Conservation (phyloP, 768 basidiomycete genomes). For the Kwoniella newhampshirensis region DNA sequence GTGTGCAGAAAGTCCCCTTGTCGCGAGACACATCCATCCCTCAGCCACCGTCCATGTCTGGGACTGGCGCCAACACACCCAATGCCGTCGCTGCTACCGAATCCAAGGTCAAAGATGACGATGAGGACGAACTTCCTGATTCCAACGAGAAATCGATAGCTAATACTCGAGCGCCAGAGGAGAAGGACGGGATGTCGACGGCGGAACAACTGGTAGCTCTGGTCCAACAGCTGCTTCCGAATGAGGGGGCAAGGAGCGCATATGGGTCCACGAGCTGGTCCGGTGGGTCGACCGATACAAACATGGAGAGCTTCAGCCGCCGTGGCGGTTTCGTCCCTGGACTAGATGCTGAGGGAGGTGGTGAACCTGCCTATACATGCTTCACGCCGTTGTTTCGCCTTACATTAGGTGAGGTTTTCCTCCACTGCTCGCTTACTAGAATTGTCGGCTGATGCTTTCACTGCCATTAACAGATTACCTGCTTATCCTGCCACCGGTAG, state of each 20-base stretch:
- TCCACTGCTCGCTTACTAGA: constrained; percentile 12
- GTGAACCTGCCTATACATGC: constrained; percentile 82
- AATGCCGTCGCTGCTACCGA: constrained; percentile 39
- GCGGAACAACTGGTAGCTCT: constrained; percentile 61
- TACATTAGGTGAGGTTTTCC: constrained; percentile 63
- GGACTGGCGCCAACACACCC: constrained; percentile 16
- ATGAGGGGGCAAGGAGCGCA: constrained; percentile 60
- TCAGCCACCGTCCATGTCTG: constrained; percentile 26
- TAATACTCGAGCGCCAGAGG: constrained; percentile 64
- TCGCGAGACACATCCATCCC: neutral
- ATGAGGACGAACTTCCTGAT: constrained; percentile 43
- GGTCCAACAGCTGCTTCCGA: constrained; percentile 51
- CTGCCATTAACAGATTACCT: constrained; percentile 70
- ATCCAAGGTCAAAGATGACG: constrained; percentile 56
- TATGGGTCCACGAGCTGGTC: constrained; percentile 58
- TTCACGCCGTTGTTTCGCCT: constrained; percentile 85
- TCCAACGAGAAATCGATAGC: constrained; percentile 59
- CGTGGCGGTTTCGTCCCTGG: constrained; percentile 52
- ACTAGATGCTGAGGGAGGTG: constrained; percentile 46
- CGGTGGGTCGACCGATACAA: too few relatives aligned
- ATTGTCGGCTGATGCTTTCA: neutral
- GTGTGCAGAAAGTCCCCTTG: constrained; percentile 39
- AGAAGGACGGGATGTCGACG: constrained; percentile 69
- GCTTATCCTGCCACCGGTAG: constrained; percentile 60
- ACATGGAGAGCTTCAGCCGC: constrained; percentile 59